phyloP scores from a whole-genome alignment of 495 filamentous ascomycete species.

The Halenospora varia region DNA sequence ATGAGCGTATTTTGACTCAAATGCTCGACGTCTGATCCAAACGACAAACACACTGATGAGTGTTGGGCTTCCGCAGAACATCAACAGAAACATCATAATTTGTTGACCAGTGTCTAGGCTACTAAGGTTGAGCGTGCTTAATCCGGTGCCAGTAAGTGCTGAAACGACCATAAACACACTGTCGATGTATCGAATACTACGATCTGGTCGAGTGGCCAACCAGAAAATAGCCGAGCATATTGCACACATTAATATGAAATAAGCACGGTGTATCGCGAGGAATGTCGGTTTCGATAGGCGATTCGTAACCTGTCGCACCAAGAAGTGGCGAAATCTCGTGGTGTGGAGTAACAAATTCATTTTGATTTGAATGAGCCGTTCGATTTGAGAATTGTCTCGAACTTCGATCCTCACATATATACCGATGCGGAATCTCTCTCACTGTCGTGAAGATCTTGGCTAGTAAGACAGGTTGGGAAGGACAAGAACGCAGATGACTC shows the following conservation, averaged over 20 bases:
- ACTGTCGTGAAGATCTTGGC: background rate
- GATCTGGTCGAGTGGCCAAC: slow-evolving; percentile 54
- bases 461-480: background rate
- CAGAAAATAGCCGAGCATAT: slow-evolving; percentile 69
- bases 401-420: background rate
- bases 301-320: background rate
- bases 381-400: background rate
- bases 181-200: slow-evolving; percentile 66
- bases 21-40: slow-evolving; percentile 63
- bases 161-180: slow-evolving; percentile 70
- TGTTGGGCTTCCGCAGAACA: slow-evolving; percentile 69
- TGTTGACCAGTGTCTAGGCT: slow-evolving; percentile 76
- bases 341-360: background rate
- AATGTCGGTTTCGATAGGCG: slow-evolving; percentile 57
- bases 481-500: background rate
- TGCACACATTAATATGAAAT: slow-evolving; percentile 65
- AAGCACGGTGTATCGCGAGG: slow-evolving; percentile 68
- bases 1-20: slow-evolving; percentile 59
- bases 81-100: slow-evolving; percentile 62
- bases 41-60: slow-evolving; percentile 60
- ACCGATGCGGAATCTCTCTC: background rate
- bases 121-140: slow-evolving; percentile 63
- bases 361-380: background rate
- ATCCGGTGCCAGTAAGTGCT: slow-evolving; percentile 73
- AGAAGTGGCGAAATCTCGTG: background rate